Percentiles rank a stretch among this genome's conserved stretches.
phyloP scores from a whole-genome alignment of 495 filamentous ascomycete genomes.

The Pyronema domesticum region DNA sequence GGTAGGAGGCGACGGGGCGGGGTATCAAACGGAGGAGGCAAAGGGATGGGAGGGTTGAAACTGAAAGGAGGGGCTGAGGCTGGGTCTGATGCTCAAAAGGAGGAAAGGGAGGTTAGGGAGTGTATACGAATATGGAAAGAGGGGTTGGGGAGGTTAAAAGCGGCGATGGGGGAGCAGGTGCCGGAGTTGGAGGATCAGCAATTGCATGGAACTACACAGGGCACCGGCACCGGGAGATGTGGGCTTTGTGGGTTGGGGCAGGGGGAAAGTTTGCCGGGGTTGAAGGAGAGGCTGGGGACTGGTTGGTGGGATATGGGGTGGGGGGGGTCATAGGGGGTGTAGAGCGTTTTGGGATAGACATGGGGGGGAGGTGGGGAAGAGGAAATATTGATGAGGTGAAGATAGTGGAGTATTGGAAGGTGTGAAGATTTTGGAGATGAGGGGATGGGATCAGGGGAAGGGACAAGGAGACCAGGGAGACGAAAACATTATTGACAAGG shows the following conservation, averaged over 20 bases:
- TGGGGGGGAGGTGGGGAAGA: constrained; percentile 18
- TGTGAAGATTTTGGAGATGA: too few relatives aligned
- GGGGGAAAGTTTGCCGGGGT: constrained; percentile 57
- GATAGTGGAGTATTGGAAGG: too few relatives aligned
- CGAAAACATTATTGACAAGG: too few relatives aligned
- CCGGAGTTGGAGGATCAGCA: constrained; percentile 51
- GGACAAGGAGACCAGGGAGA: too few relatives aligned
- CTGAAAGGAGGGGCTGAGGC: constrained; percentile 55
- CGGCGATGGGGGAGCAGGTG: constrained; percentile 32
- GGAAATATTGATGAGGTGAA: background rate
- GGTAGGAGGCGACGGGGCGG: constrained; percentile 70
- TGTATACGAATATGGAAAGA: constrained; percentile 54
- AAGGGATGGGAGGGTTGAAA: constrained; percentile 64
- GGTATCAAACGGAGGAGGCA: constrained; percentile 34
- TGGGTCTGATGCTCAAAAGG: constrained; percentile 63
- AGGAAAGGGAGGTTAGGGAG: constrained; percentile 76
- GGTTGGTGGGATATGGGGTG: constrained; percentile 92
- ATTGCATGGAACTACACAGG: constrained; percentile 38
- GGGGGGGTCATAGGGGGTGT: constrained; percentile 59
- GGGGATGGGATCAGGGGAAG: too few relatives aligned
- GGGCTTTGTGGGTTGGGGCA: constrained; percentile 73
- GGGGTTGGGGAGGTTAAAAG: constrained; percentile 43
- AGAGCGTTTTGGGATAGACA: constrained; percentile 69
- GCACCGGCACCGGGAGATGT: too few relatives aligned
- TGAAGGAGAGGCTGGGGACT: constrained; percentile 70